phyloP scores from a whole-genome alignment of 371 early-diverging fungal species.

The Nematocida parisii region DNA sequence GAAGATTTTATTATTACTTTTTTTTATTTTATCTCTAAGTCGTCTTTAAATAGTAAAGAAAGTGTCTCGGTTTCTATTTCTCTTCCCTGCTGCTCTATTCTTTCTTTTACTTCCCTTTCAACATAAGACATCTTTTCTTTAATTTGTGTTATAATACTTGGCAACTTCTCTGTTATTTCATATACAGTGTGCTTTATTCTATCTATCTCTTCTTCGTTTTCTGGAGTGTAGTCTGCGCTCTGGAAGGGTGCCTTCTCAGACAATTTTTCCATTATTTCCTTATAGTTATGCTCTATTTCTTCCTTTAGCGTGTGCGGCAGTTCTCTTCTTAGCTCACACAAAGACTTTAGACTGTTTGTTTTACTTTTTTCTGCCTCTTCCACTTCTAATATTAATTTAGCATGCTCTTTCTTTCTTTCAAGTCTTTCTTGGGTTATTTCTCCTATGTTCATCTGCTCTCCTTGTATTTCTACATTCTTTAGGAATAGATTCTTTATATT shows the following conservation, averaged over 20 bases:
- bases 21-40: slow-evolving; percentile 14
- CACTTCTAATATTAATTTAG: slow-evolving; percentile 15
- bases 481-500: slow-evolving; percentile 49
- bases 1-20: no score
- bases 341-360: background rate
- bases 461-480: slow-evolving; percentile 53
- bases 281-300: slow-evolving; percentile 16
- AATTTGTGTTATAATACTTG: slow-evolving; percentile 9
- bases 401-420: slow-evolving; percentile 27
- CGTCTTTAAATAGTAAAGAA: slow-evolving; percentile 55
- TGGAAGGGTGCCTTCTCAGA: no score
- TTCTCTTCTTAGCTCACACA: slow-evolving; percentile 23
- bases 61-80: slow-evolving; percentile 46
- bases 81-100: slow-evolving; percentile 12
- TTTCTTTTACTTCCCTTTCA: slow-evolving; percentile 50
- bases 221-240: no score
- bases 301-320: slow-evolving; percentile 19
- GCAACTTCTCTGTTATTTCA: slow-evolving; percentile 25
- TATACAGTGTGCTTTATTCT: slow-evolving; percentile 4
- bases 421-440: slow-evolving; percentile 12
- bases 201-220: background rate
- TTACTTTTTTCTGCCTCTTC: slow-evolving; percentile 34
- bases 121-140: slow-evolving; percentile 25
- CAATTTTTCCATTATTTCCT: background rate
- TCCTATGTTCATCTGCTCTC: slow-evolving; percentile 24